phyloP scores from a whole-genome alignment of 352 stramenopile genomes.

The Phytophthora syringae region DNA sequence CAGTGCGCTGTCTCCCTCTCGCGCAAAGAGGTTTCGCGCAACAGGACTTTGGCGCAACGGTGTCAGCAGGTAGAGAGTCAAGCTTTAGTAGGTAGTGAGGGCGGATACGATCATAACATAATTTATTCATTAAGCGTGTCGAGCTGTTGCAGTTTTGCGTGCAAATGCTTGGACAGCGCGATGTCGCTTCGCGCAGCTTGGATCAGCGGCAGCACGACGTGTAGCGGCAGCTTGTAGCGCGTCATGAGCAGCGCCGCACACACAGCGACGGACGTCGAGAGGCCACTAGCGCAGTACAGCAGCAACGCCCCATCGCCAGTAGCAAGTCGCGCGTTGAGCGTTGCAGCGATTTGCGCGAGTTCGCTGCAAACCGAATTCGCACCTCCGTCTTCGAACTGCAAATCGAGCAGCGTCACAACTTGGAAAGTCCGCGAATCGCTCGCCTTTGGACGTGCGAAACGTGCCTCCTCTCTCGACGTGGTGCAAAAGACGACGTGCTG shows the following conservation, averaged over 20 bases:
- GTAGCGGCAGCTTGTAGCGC: slow-evolving; percentile 36
- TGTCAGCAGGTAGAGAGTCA: no score
- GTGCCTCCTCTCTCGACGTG: slow-evolving; percentile 5
- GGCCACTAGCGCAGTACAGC: slow-evolving; percentile 42
- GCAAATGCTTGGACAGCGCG: slow-evolving; percentile 14
- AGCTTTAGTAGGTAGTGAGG: no score
- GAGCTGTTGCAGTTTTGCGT: slow-evolving; percentile 15
- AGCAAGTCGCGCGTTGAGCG: slow-evolving; percentile 3
- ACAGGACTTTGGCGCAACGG: no score
- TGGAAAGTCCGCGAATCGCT: neutral
- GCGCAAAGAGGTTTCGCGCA: no score
- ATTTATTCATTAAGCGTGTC: slow-evolving; percentile 33
- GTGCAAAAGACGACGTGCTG: slow-evolving; percentile 22
- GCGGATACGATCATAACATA: no score
- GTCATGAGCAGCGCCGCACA: slow-evolving; percentile 47
- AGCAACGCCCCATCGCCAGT: slow-evolving; percentile 22
- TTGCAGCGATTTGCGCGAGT: neutral
- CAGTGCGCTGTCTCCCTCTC: slow-evolving; percentile 38
- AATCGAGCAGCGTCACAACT: slow-evolving; percentile 13
- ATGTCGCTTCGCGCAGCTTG: slow-evolving; percentile 17
- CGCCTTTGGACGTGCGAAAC: neutral
- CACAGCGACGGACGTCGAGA: slow-evolving; percentile 34
- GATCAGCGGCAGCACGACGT: slow-evolving; percentile 22
- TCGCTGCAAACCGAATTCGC: slow-evolving; percentile 7
- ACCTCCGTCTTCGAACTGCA: slow-evolving; percentile 14